Evolutionary conservation across 768 basidiomycete genomes (phyloP).

Genomic region (Stropharia rugosoannulata): DNA sequence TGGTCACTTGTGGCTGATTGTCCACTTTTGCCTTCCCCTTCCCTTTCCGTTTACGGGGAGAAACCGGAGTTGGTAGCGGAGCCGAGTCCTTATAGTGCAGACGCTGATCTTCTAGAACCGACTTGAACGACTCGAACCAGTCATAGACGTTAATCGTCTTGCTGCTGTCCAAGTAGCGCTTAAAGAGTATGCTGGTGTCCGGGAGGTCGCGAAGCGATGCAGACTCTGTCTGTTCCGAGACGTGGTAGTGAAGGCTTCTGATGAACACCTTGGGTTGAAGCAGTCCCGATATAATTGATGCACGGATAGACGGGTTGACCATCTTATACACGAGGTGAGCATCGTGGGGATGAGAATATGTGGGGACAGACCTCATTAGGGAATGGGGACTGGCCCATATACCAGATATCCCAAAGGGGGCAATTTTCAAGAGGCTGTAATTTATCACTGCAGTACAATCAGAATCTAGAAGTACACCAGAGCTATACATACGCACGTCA

Average conservation of each 20-base stretch:
- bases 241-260: slow-evolving; percentile 3
- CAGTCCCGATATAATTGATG: slow-evolving; percentile 60
- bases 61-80: neutral
- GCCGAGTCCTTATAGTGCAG: slow-evolving; percentile 18
- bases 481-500: slow-evolving; percentile 39
- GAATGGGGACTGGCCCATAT: slow-evolving; percentile 61
- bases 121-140: slow-evolving; percentile 80
- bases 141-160: slow-evolving; percentile 86
- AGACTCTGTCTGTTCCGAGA: neutral
- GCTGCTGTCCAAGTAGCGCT: slow-evolving; percentile 75
- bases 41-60: slow-evolving; percentile 25
- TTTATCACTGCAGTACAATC: slow-evolving; percentile 33
- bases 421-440: slow-evolving; percentile 47
- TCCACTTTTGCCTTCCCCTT: slow-evolving; percentile 20
- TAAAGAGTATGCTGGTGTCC: slow-evolving; percentile 76
- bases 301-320: slow-evolving; percentile 68
- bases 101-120: slow-evolving; percentile 63
- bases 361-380: slow-evolving; percentile 56
- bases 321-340: slow-evolving; percentile 37
- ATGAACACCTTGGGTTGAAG: slow-evolving; percentile 55
- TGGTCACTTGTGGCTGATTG: slow-evolving; percentile 12
- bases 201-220: slow-evolving; percentile 53
- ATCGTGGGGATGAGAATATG: neutral
- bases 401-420: slow-evolving; percentile 72
- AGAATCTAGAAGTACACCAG: neutral